Evolutionary conservation across 768 basidiomycete species (phyloP).

Genomic region (Cyclocybe cylindracea): DNA sequence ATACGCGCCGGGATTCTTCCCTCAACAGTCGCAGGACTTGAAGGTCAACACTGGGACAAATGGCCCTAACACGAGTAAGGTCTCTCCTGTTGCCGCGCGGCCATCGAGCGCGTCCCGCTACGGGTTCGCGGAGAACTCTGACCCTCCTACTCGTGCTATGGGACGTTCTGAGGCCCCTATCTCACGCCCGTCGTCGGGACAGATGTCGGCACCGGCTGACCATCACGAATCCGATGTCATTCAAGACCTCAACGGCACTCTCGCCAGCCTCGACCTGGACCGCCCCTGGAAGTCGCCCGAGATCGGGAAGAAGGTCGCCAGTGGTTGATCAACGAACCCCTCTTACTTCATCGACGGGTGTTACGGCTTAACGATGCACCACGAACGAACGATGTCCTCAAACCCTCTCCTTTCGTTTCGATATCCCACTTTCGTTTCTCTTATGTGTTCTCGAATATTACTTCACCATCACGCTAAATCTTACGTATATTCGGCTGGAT

Average conservation of each 20-base stretch:
- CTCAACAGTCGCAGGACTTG: conserved; percentile 38
- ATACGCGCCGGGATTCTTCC: conserved; percentile 53
- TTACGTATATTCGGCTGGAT: conserved; percentile 28
- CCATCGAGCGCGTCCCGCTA: conserved; percentile 48
- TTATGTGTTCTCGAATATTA: conserved; percentile 29
- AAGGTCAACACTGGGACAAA: conserved; percentile 26
- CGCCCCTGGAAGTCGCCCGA: conserved; percentile 30
- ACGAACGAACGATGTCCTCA: conserved; percentile 9
- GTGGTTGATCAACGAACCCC: conserved; percentile 6
- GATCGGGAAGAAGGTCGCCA: conserved; percentile 7
- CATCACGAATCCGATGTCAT: conserved; percentile 51
- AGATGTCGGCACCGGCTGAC: conserved; percentile 27
- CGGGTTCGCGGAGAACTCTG: conserved; percentile 45
- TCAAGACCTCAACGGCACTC: conserved; percentile 73
- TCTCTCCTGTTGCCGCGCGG: conserved; percentile 45
- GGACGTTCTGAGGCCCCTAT: conserved; percentile 49
- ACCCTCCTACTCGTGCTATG: conserved; percentile 36
- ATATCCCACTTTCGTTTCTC: conserved; percentile 8
- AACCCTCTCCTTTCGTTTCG: conserved; percentile 8
- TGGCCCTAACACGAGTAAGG: conserved; percentile 25
- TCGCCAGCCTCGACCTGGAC: conserved; percentile 75
- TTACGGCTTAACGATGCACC: conserved; percentile 5
- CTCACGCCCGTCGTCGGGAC: conserved; percentile 56
- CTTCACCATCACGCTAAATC: conserved; percentile 32
- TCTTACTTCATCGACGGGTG: neutral